Evolutionary conservation across 73 alveolate species (phyloP).

Genomic region (Blepharisma japonicum): DNA sequence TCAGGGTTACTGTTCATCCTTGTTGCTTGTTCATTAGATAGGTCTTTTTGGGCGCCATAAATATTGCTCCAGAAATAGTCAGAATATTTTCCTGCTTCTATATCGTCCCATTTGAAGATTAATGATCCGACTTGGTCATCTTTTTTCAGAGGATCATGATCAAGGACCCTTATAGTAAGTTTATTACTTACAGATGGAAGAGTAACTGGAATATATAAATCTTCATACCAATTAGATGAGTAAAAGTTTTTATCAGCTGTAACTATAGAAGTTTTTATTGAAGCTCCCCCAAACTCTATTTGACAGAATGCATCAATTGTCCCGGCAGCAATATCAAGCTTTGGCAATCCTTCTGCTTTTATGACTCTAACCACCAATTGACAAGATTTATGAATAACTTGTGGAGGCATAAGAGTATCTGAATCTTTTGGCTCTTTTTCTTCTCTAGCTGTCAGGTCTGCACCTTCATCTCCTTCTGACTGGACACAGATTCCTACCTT

Average conservation of each 20-base stretch:
- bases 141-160: conserved; percentile 35
- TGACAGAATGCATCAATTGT: conserved; percentile 74
- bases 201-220: conserved; percentile 53
- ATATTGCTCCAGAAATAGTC: conserved; percentile 64
- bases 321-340: conserved; percentile 56
- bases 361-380: conserved; percentile 66
- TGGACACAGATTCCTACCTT: conserved; percentile 77
- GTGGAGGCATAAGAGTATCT: conserved; percentile 83
- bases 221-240: conserved; percentile 35
- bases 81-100: conserved; percentile 12
- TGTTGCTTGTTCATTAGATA: conserved; percentile 51
- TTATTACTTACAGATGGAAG: conserved; percentile 54
- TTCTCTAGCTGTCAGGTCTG: conserved; percentile 31
- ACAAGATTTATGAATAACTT: conserved; percentile 62
- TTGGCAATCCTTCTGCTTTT: conserved; percentile 80
- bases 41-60: conserved; percentile 79
- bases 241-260: conserved; percentile 44
- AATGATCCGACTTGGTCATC: conserved; percentile 17
- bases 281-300: conserved; percentile 50
- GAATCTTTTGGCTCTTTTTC: conserved; percentile 44
- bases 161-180: conserved; percentile 47
- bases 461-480: conserved; percentile 76
- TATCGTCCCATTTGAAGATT: neutral
- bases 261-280: conserved; percentile 53
- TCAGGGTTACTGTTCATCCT: conserved; percentile 85